phyloP scores from a whole-genome alignment of 257 asterid genomes.

The Orobanche coerulescens region DNA sequence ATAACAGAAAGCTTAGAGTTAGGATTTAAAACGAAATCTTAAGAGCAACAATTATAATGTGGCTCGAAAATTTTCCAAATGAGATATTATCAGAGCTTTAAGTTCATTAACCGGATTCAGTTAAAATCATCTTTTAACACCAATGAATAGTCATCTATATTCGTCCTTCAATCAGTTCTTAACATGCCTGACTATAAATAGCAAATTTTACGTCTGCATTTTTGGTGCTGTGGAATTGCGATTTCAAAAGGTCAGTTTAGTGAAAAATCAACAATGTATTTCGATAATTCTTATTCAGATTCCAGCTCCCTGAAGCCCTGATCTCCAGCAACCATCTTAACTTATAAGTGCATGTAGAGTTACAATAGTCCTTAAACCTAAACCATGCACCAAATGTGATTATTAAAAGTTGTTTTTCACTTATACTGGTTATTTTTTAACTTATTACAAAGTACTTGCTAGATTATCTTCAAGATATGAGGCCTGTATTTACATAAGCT shows the following conservation, averaged over 20 bases:
- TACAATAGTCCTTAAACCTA: neutral
- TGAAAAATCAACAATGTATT: neutral
- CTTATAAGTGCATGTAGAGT: neutral
- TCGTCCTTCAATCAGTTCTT: neutral
- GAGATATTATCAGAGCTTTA: neutral
- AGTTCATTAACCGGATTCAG: neutral
- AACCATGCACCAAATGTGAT: slow-evolving; percentile 10
- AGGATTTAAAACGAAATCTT: too few species aligned
- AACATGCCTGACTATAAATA: neutral
- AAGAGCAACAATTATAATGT: too few species aligned
- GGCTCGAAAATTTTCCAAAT: slow-evolving; percentile 1
- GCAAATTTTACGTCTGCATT: neutral
- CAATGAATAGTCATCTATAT: neutral
- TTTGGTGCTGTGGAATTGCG: slow-evolving; percentile 2
- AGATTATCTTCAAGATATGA: slow-evolving; percentile 4
- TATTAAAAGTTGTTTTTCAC: neutral
- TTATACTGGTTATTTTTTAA: neutral
- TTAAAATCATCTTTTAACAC: neutral
- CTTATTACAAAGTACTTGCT: neutral
- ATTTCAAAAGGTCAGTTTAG: neutral
- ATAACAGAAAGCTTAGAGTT: neutral
- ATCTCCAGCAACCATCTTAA: neutral
- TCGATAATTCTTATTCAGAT: neutral
- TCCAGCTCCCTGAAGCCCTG: neutral
- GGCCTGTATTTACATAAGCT: neutral